These are phyloP conservation scores for Cryptosporidium felis DNA, from an alignment of 169 alveolate species.

Conservation along the genomic window DNA sequence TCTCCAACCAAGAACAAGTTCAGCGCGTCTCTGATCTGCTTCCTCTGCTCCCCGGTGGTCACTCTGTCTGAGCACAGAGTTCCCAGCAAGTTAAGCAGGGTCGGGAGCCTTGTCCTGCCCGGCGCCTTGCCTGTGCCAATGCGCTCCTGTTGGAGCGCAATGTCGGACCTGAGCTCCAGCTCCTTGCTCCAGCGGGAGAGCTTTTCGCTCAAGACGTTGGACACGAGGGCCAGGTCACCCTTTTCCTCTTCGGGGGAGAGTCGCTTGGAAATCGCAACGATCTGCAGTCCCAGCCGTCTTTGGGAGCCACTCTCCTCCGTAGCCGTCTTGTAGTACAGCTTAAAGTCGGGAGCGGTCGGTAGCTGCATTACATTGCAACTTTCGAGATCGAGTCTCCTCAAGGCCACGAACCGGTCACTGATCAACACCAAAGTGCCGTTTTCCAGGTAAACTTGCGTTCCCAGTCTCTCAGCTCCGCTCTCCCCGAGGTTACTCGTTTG, in stretches of 20 bases:
- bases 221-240: neutral
- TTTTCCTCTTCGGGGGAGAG: neutral
- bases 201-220: neutral
- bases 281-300: neutral
- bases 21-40: conserved; percentile 86
- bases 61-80: conserved; percentile 85
- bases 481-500: conserved; percentile 22
- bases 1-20: conserved; percentile 86
- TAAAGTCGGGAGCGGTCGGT: conserved; percentile 66
- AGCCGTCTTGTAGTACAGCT: conserved; percentile 16
- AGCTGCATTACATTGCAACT: conserved; percentile 15
- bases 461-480: neutral
- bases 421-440: conserved; percentile 40
- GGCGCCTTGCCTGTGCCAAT: neutral
- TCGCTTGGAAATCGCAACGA: conserved; percentile 44
- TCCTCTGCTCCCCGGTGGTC: conserved; percentile 90
- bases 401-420: neutral
- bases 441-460: conserved; percentile 10
- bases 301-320: neutral
- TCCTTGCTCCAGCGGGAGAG: conserved; percentile 28
- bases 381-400: conserved; percentile 47
- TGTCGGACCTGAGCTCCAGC: conserved; percentile 6
- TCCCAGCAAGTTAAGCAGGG: conserved; percentile 84
- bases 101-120: conserved; percentile 78
- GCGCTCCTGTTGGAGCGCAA: neutral